phyloP scores from a whole-genome alignment of 352 stramenopile species.

The Saprolegnia parasitica region DNA sequence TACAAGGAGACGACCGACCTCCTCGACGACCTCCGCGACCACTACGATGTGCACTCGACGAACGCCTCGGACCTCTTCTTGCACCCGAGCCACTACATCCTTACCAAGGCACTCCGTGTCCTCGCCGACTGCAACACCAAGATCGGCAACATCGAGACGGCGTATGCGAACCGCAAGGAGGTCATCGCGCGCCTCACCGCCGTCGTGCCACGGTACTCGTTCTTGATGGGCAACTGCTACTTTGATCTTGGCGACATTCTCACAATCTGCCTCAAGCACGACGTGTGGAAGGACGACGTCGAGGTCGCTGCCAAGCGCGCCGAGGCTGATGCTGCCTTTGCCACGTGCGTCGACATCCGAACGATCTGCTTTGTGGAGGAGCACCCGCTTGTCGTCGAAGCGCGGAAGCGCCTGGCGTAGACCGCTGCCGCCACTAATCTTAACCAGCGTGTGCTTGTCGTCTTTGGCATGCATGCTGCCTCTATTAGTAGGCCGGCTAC shows the following conservation, averaged over 20 bases:
- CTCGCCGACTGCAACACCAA: conserved; percentile 44
- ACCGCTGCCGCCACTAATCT: too few species aligned
- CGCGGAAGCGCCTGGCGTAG: not conserved
- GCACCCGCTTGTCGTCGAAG: conserved; percentile 17
- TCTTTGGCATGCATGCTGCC: not conserved
- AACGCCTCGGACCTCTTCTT: conserved; percentile 30
- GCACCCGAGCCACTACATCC: conserved; percentile 35
- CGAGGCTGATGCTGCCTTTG: not conserved
- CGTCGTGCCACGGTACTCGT: conserved; percentile 34
- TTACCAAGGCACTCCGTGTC: conserved; percentile 34
- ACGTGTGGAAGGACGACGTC: conserved; percentile 3
- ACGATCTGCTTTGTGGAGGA: not conserved
- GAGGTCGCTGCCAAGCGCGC: not conserved
- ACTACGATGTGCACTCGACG: conserved; percentile 32
- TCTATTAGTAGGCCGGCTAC: not conserved
- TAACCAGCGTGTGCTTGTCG: too few species aligned
- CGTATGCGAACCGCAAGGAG: conserved; percentile 34
- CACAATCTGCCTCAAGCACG: conserved; percentile 14
- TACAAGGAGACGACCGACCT: conserved; percentile 34
- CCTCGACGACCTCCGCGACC: conserved; percentile 29
- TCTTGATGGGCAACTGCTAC: conserved; percentile 40
- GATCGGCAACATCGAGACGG: conserved; percentile 35
- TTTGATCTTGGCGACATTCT: conserved; percentile 40
- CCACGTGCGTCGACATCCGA: conserved; percentile 13
- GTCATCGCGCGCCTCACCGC: conserved; percentile 34